phyloP scores from a whole-genome alignment of 441 rosid genomes.

The Erodium moschatum region DNA sequence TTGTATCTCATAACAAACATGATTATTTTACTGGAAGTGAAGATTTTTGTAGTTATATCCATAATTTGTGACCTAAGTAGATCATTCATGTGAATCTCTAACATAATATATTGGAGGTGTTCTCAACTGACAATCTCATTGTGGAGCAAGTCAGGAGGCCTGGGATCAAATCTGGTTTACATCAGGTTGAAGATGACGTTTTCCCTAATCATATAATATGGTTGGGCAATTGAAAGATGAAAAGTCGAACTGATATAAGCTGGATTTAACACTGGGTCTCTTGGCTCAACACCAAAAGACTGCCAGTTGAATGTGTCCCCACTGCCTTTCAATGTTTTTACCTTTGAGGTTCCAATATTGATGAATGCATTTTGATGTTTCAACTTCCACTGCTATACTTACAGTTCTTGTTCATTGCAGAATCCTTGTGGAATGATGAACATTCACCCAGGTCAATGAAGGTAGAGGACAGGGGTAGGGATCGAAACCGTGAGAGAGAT shows the following conservation, averaged over 20 bases:
- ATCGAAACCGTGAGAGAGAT: conserved; percentile 44
- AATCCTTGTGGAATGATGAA: conserved; percentile 58
- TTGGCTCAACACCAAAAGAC: conserved; percentile 1
- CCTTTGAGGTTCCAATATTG: conserved; percentile 8
- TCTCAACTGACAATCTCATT: background rate
- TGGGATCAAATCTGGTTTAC: conserved; percentile 1
- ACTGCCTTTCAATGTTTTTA: background rate
- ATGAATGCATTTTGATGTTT: conserved; percentile 1
- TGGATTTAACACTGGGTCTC: conserved; percentile 1
- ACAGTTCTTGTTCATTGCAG: conserved; percentile 30
- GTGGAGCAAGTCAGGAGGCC: background rate
- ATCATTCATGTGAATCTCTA: background rate
- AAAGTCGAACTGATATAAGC: conserved; percentile 1
- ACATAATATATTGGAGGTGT: background rate
- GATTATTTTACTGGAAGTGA: background rate
- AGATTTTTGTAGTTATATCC: background rate
- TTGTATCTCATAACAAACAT: background rate
- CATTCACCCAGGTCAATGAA: conserved; percentile 53
- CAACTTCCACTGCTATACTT: conserved; percentile 12
- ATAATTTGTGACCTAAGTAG: background rate
- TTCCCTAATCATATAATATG: background rate
- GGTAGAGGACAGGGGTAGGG: conserved; percentile 40
- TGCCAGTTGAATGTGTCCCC: conserved; percentile 2
- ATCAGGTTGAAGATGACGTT: background rate
- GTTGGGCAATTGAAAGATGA: background rate